A percentile compares a stretch with the other conserved stretches of the same genome.
Conservation (phyloP, 192 early-diverging fungal species). For the Spizellomyces punctatus region DNA sequence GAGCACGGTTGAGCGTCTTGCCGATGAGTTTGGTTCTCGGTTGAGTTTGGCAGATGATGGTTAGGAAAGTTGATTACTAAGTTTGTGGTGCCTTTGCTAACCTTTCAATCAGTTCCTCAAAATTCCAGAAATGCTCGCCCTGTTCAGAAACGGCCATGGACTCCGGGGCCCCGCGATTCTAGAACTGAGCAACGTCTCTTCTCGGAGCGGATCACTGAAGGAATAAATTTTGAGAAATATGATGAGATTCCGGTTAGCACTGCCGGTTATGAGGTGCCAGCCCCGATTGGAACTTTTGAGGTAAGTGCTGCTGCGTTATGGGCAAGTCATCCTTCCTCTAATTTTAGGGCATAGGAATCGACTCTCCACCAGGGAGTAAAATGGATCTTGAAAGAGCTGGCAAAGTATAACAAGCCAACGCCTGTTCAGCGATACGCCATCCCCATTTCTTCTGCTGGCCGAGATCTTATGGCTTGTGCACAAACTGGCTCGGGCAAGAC, state of each 20-base stretch:
- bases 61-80: too few relatives aligned
- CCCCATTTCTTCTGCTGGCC: constrained; percentile 64
- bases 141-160: neutral
- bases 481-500: constrained; percentile 98
- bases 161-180: constrained; percentile 5
- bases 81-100: too few relatives aligned
- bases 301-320: constrained; percentile 15
- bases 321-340: neutral
- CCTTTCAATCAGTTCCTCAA: too few relatives aligned
- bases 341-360: constrained; percentile 39
- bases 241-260: constrained; percentile 95
- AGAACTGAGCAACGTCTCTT: constrained; percentile 9
- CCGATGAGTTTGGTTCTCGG: too few relatives aligned
- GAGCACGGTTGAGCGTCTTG: too few relatives aligned
- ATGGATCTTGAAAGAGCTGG: constrained; percentile 80
- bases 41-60: too few relatives aligned
- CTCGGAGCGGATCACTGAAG: constrained; percentile 72
- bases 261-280: constrained; percentile 49
- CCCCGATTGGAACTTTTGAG: constrained; percentile 62
- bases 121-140: too few relatives aligned
- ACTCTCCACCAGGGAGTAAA: constrained; percentile 81
- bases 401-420: constrained; percentile 86
- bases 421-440: constrained; percentile 75
- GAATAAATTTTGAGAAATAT: constrained; percentile 99
- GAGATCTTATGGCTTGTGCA: constrained; percentile 96